phyloP scores from a whole-genome alignment of 106 monocot species.

The Dactylorhiza incarnata region DNA sequence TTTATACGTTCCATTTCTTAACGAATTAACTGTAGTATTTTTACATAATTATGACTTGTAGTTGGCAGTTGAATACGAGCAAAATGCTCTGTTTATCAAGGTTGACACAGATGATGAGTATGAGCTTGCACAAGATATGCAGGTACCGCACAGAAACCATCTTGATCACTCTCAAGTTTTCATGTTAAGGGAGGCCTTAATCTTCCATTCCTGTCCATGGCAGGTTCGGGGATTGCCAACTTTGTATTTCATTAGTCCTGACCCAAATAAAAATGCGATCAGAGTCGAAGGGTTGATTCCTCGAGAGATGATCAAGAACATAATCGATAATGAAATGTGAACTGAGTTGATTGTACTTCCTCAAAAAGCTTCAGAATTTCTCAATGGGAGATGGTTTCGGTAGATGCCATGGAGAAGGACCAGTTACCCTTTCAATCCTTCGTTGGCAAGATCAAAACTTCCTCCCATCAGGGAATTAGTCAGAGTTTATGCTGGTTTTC shows the following conservation, averaged over 20 bases:
- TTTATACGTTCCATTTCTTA: neutral
- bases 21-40: neutral
- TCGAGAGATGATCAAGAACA: slow-evolving; percentile 66
- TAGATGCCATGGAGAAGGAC: neutral
- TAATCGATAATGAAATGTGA: slow-evolving; percentile 82
- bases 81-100: slow-evolving; percentile 66
- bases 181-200: neutral
- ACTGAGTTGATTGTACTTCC: neutral
- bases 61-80: slow-evolving; percentile 76
- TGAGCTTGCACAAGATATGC: slow-evolving; percentile 77
- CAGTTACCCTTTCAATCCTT: neutral
- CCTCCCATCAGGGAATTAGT: neutral
- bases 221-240: slow-evolving; percentile 85
- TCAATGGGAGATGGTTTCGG: neutral
- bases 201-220: neutral
- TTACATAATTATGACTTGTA: slow-evolving; percentile 11
- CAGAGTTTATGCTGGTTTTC: neutral
- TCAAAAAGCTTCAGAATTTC: neutral
- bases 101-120: slow-evolving; percentile 97
- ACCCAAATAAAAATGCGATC: slow-evolving; percentile 74
- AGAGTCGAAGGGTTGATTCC: slow-evolving; percentile 84
- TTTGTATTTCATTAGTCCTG: slow-evolving; percentile 81
- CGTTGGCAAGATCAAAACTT: neutral
- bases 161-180: neutral
- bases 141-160: slow-evolving; percentile 17